Base-by-base conservation (phyloP, 495 filamentous ascomycete genomes). In the Tuber aestivum region DNA sequence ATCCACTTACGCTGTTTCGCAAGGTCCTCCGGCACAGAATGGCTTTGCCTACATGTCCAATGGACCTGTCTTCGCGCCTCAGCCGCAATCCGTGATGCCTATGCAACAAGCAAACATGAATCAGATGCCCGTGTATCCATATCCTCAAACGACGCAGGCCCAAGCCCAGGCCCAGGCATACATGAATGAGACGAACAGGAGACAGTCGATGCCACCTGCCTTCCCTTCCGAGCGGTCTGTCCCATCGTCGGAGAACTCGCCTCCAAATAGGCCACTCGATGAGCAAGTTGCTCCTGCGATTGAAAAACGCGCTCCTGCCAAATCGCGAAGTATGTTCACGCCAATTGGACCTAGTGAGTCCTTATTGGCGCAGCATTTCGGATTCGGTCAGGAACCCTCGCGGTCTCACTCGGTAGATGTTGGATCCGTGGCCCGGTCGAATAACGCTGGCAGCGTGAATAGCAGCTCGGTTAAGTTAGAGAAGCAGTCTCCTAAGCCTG, bases 341-440 rank as follows among this genome's bases (percentile, higher is more conserved):
- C 95, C 95, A 2, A 97, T 98, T 74, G 95, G 97, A 79, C 95
- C 97, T 82, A 93, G 91, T 75, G 89, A 92, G 69, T 97, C 95
- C 9, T 90, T 97, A 77, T 86, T 97, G 37, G 92, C 92, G 21
- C 92, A 93, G 73, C 93, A 97, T 84, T 92, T 95, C 82, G 93
- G 92, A 61, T 83, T 80, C 72, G 78, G 78, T 4, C 80, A 79
- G 74, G 85, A 87, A 61, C 65, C 82, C 14, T 41, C 84, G 68
- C 86, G 91, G 9, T 88, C 91, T 5, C 89, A 90, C 77, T 92
- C 91, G 21, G 86, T 91, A 68, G 91, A 93, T 81, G 86, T 88
- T 4, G 89, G 87, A 16, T 84, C 85, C 68, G 87, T 88, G 70
- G 83, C 86, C 32, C 86, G 89, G 44, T 76, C 70, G 32, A 82